phyloP scores from a whole-genome alignment of 1,284 basidiomycete species.

The Volvariella volvacea region DNA sequence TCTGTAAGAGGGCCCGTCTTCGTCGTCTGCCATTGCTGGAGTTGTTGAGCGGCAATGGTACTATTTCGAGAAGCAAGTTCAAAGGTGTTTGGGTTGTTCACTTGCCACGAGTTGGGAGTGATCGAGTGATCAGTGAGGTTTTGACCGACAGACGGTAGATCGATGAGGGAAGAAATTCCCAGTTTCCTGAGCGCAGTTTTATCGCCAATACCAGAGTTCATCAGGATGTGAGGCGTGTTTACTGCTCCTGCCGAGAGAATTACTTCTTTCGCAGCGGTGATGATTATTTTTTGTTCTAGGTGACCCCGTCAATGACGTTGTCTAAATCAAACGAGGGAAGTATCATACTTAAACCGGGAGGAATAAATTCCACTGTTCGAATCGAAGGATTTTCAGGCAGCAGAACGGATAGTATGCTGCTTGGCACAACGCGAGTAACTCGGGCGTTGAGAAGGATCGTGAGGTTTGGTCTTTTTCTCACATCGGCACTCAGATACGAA shows the following conservation, averaged over 20 bases:
- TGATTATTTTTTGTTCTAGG: conserved; percentile 1
- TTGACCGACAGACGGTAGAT: conserved; percentile 34
- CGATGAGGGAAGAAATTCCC: conserved; percentile 19
- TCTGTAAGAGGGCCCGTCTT: neutral
- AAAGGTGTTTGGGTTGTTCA: conserved; percentile 19
- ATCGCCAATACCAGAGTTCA: conserved; percentile 41
- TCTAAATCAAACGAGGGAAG: neutral
- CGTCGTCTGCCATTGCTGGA: neutral
- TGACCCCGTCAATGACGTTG: neutral
- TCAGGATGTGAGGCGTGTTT: conserved; percentile 35
- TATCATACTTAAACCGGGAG: neutral
- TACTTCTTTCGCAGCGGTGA: conserved; percentile 20
- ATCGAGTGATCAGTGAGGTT: conserved; percentile 35
- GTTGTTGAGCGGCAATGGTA: neutral
- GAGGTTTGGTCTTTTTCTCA: conserved; percentile 30
- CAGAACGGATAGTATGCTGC: conserved; percentile 22
- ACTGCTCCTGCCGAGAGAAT: conserved; percentile 38
- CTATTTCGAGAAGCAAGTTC: conserved; percentile 10
- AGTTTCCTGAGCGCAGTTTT: conserved; percentile 12
- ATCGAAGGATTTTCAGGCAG: neutral
- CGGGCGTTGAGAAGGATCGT: conserved; percentile 30
- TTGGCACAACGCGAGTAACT: neutral
- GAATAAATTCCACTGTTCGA: neutral
- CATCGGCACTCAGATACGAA: conserved; percentile 27
- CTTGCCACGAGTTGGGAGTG: conserved; percentile 19